Evolutionary conservation across 176 grass and related monocot species (phyloP).

Genomic region (Tillandsia fasciculata): DNA sequence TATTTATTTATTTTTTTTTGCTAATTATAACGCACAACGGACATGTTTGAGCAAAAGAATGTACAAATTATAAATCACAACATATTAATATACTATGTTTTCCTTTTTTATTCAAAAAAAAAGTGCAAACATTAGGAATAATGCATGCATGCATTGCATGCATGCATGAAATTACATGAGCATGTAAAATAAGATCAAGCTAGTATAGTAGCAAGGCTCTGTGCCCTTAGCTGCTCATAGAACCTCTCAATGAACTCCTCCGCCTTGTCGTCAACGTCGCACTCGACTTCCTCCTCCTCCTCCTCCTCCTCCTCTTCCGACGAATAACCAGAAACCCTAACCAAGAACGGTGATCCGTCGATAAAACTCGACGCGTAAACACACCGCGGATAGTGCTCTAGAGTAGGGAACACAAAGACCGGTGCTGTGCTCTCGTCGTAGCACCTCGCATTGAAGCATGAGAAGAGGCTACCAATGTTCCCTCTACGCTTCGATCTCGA

Average conservation of each 20-base stretch:
- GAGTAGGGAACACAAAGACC: too few relatives aligned
- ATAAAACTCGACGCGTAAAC: background rate
- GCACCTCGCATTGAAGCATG: constrained; percentile 12
- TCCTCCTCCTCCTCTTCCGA: constrained; percentile 6
- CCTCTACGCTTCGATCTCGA: constrained; percentile 12
- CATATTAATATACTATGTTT: too few relatives aligned
- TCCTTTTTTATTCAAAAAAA: too few relatives aligned
- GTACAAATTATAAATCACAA: too few relatives aligned
- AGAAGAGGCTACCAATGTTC: background rate
- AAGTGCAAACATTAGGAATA: too few relatives aligned
- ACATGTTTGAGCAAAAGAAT: too few relatives aligned
- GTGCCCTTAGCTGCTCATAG: constrained; percentile 76
- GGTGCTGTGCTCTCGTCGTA: background rate
- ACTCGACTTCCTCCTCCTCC: constrained; percentile 13
- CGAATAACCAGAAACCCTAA: background rate
- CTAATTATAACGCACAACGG: too few relatives aligned
- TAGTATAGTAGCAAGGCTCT: constrained; percentile 28
- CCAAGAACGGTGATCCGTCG: background rate
- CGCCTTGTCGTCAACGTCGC: constrained; percentile 69
- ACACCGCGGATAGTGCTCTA: background rate
- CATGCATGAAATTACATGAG: too few relatives aligned
- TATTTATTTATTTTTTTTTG: too few relatives aligned
- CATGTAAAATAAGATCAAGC: background rate
- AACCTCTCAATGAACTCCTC: constrained; percentile 89
- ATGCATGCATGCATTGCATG: too few relatives aligned